Base-by-base conservation (phyloP, 2,329 filamentous ascomycete genomes). In the Didymella lethalis region DNA sequence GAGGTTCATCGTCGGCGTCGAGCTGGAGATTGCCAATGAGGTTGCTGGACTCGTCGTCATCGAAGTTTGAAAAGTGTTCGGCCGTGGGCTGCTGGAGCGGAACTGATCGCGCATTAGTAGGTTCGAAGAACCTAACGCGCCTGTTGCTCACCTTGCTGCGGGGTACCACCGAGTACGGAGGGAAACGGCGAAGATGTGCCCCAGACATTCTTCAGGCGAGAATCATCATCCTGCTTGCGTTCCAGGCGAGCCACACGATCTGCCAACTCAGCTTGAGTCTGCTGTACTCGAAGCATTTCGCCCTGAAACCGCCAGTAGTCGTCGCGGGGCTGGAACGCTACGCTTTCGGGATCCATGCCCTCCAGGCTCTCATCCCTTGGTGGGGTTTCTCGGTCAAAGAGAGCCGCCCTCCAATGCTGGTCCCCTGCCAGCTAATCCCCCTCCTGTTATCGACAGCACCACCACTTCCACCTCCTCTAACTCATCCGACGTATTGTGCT, bases 41-140 rank as follows among this genome's bases (percentile, higher is more conserved):
- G 69, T 89, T 91, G 71, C 90, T 90, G 47, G 90, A 88, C 65
- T 96, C 90, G 71, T 95, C 93, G 70, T 95, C 93, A 70, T 95
- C 93, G 67, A 97, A 92, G 70, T 90, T 90, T 68, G 93, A 92
- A 74, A 98, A 97, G 41, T 93, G 88, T 75, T 97, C 92, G 54
- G 86, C 86, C n/a, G 90, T 84, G 7, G 91, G 88, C 70, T 94
- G 89, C 63, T 91, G 91, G 47, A 93, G 80, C 18, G 93, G 90
- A 31, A 92, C 93, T 96, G 71, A 12, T 3, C 36, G 45, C 10
- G 20, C 14, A 54, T 76, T 52, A 75, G 63, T 47, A 44, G 25
- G 28, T 11, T n/a, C 10, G 12, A 40, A 14, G 1, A 12, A 28
- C 28, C 3, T 43, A 31, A 44, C 48, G 36, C 26, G n/a, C 50